Evolutionary conservation across 2,329 filamentous ascomycete genomes (phyloP).

Genomic region (Aureobasidium musti): DNA sequence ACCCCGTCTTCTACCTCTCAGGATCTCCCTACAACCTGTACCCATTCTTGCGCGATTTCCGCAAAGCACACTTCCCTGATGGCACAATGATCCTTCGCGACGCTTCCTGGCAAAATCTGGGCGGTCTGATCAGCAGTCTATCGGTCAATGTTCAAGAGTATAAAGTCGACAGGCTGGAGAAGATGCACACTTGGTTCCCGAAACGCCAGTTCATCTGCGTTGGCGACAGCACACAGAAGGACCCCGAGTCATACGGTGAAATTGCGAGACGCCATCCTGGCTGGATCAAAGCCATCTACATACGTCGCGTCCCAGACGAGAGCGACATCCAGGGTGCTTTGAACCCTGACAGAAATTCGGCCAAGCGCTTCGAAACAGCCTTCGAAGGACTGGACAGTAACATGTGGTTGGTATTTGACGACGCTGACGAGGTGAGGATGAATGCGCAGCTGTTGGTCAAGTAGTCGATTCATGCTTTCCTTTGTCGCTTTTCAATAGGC

Average conservation of each 20-base stretch:
- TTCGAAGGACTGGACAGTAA: constrained; percentile 71
- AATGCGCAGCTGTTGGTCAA: constrained; percentile 34
- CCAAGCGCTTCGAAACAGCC: constrained; percentile 75
- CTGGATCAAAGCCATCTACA: constrained; percentile 83
- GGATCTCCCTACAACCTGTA: constrained; percentile 95
- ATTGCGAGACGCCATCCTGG: constrained; percentile 67
- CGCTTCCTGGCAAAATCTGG: constrained; percentile 79
- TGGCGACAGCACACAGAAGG: constrained; percentile 87
- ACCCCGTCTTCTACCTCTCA: constrained; percentile 84
- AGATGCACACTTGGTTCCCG: constrained; percentile 78
- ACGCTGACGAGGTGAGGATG: constrained; percentile 64
- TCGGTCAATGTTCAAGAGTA: constrained; percentile 82
- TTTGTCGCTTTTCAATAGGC: not conserved
- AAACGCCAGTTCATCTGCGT: constrained; percentile 77
- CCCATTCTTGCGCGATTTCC: constrained; percentile 76
- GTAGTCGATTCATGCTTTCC: not conserved
- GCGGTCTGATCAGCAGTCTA: constrained; percentile 74
- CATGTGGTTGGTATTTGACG: constrained; percentile 80
- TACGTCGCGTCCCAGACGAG: constrained; percentile 73
- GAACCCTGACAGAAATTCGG: constrained; percentile 67
- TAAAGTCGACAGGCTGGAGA: constrained; percentile 77
- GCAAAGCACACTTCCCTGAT: constrained; percentile 67
- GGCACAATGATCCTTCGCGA: constrained; percentile 85
- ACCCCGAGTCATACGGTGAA: constrained; percentile 86
- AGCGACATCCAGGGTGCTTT: constrained; percentile 65